phyloP scores from a whole-genome alignment of 2,329 filamentous ascomycete species.

The Cytospora chrysosperma region DNA sequence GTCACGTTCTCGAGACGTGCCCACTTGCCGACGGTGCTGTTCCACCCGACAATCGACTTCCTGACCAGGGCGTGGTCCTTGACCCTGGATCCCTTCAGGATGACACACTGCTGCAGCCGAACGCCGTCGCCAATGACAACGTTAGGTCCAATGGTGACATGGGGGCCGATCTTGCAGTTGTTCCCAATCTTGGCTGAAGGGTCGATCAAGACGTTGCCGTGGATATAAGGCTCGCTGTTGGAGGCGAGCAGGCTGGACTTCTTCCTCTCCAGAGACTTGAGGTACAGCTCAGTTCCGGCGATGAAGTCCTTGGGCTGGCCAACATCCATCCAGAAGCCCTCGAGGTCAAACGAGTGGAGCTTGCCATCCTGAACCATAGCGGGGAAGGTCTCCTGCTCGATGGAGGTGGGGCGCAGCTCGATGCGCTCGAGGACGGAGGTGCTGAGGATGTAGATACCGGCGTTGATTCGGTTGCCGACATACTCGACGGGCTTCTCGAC shows the following conservation, averaged over 20 bases:
- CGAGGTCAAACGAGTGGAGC: slow-evolving; percentile 92
- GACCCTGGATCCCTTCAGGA: slow-evolving; percentile 86
- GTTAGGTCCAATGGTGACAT: slow-evolving; percentile 91
- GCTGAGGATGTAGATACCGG: slow-evolving; percentile 97
- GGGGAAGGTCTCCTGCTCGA: slow-evolving; percentile 98
- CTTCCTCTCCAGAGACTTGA: slow-evolving; percentile 88
- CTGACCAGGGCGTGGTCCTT: slow-evolving; percentile 99
- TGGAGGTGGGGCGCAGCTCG: slow-evolving; percentile 92
- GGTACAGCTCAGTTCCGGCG: slow-evolving; percentile 92
- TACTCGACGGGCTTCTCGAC: slow-evolving; percentile 99
- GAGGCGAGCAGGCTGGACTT: slow-evolving; percentile 80
- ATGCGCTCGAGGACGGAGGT: slow-evolving; percentile 87
- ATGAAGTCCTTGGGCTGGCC: slow-evolving; percentile 99
- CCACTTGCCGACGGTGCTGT: slow-evolving; percentile 94
- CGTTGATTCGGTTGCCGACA: slow-evolving; percentile 97
- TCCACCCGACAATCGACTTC: slow-evolving; percentile 98
- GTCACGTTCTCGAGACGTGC: slow-evolving; percentile 95
- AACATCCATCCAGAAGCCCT: slow-evolving; percentile 99
- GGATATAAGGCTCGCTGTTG: slow-evolving; percentile 72
- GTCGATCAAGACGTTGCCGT: slow-evolving; percentile 95
- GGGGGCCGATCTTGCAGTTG: slow-evolving; percentile 97
- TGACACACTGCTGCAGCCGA: slow-evolving; percentile 86
- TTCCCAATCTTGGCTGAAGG: slow-evolving; percentile 93
- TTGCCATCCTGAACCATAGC: slow-evolving; percentile 85
- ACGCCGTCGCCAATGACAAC: slow-evolving; percentile 94